Percentiles rank a stretch among this genome's conserved stretches.
Evolutionary conservation across 441 rosid species (phyloP).

Genomic region (Aquilaria agallochum): DNA sequence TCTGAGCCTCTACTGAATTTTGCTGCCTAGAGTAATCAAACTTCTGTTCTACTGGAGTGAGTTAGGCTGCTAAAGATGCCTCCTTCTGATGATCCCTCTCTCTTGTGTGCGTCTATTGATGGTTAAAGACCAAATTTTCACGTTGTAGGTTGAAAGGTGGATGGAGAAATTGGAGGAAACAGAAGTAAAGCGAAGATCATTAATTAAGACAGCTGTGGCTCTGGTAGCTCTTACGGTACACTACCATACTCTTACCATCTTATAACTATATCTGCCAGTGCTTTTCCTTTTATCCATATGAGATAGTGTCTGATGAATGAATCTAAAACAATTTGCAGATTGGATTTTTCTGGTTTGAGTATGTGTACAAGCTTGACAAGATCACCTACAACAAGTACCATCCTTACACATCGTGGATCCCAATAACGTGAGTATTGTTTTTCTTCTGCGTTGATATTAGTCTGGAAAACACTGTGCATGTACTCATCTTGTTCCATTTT

Average conservation of each 20-base stretch:
- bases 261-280: not conserved
- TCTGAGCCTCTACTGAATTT: not conserved
- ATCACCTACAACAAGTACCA: constrained; percentile 69
- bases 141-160: constrained; percentile 67
- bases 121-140: constrained; percentile 9
- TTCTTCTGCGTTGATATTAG: constrained; percentile 11
- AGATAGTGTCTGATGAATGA: not conserved
- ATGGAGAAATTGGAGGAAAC: constrained; percentile 80
- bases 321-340: constrained; percentile 31
- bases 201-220: constrained; percentile 47
- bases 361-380: constrained; percentile 73
- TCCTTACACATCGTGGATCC: constrained; percentile 87
- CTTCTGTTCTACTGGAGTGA: constrained; percentile 20
- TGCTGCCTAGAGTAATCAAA: constrained; percentile 2
- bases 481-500: constrained; percentile 8
- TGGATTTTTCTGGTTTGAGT: constrained; percentile 70
- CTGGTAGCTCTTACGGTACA: constrained; percentile 36
- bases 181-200: constrained; percentile 43
- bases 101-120: not conserved
- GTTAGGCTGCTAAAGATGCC: constrained; percentile 1
- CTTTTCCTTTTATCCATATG: constrained; percentile 12
- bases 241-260: not conserved
- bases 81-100: not conserved
- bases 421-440: constrained; percentile 56
- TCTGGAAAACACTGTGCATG: constrained; percentile 1